Evolutionary conservation across 257 asterid species (phyloP), one percentile per base, ranked within the genome.

Genomic region (Capsicum chinense): DNA sequence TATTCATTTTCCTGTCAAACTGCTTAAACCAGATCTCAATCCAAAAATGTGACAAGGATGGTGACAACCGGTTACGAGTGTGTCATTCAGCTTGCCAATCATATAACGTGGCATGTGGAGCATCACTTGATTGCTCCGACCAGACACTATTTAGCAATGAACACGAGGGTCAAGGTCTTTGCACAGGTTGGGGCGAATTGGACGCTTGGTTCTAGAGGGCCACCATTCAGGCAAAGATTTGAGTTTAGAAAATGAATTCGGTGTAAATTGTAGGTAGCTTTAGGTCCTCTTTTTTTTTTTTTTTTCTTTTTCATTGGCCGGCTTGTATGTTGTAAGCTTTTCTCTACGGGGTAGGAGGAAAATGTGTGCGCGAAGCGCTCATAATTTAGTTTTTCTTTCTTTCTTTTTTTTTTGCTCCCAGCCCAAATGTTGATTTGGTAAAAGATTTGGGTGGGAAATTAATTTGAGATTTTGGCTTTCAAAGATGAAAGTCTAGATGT

Each of bases 111-210:
- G 99, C 99, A 0, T 97, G 99, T 59, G 99, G 99, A 81, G 99
- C 99, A 4, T 95, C 99, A 0, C 97, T 97, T 1, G 99, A 97
- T 73, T 97, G 99, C 88, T 91, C 97, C 1, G 99, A 97, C 87
- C 99, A 97, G 83, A 97, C 99, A 79, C 86, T 97, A 5, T 97
- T 97, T 68, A 92, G 99, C 92, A 89, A 91, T 42, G 94, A 94
- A n/a, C 94, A 90, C 44, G 98, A 97, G 86, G 97, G 97, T 3
- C 95, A 91, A 87, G 99, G 97, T 84, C 88, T 95, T 52, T 97
- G 99, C 97, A 97, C 99, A 0, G 99, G 99, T 6, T 95, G 98
- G 98, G 99, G 95, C 7, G 98, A 97, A 81, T 84, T 97, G 52
- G 93, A 84, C 80, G 90, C 98, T 0, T 95, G 98, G 98, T 88